phyloP scores from a whole-genome alignment of 2,329 filamentous ascomycete species.

The Apiospora marii region DNA sequence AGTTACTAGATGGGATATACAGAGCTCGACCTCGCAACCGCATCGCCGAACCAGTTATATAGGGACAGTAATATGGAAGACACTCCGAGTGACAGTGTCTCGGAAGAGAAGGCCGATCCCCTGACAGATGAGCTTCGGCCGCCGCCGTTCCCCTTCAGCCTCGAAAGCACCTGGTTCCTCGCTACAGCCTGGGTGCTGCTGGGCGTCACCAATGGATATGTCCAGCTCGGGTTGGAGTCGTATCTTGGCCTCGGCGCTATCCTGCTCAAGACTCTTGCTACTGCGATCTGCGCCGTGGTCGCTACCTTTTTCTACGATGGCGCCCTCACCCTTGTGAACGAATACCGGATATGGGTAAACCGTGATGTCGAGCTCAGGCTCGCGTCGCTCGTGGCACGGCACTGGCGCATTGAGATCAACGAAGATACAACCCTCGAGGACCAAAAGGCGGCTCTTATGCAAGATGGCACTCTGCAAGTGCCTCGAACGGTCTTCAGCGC shows the following conservation, averaged over 20 bases:
- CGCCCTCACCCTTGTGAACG: not conserved
- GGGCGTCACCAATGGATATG: not conserved
- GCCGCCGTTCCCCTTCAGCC: not conserved
- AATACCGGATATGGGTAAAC: not conserved
- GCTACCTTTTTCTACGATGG: slow-evolving; percentile 2
- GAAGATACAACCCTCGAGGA: slow-evolving; percentile 11
- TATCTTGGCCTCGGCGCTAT: not conserved
- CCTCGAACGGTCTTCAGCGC: not conserved
- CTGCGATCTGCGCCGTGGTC: not conserved
- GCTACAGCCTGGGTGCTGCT: not conserved
- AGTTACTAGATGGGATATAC: not conserved
- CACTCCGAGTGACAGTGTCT: not conserved
- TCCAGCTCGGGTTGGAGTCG: not conserved
- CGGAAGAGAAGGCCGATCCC: not conserved
- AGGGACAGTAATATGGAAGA: not conserved
- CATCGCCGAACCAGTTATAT: not conserved
- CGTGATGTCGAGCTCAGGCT: not conserved
- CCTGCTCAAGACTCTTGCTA: not conserved
- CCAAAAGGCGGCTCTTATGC: slow-evolving; percentile 13
- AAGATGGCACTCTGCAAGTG: not conserved
- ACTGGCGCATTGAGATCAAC: not conserved
- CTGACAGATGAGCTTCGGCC: slow-evolving; percentile 4
- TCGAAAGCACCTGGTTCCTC: slow-evolving; percentile 17
- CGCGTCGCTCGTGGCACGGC: slow-evolving; percentile 2
- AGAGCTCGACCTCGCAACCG: not conserved